phyloP scores from a whole-genome alignment of 257 asterid genomes.

The Dorcoceras hygrometricum region DNA sequence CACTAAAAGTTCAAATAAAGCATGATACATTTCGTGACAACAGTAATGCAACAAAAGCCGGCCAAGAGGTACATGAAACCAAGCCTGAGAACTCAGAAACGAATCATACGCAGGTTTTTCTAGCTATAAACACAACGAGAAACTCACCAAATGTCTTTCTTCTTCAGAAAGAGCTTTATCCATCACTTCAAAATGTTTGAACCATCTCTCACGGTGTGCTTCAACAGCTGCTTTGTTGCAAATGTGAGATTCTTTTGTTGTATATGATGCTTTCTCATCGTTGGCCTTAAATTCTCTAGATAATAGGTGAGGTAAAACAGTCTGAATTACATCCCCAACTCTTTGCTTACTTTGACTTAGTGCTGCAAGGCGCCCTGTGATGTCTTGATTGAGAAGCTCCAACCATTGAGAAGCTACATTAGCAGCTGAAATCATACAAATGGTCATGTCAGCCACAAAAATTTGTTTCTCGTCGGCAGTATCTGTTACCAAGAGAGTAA shows the following conservation, averaged over 20 bases:
- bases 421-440: constrained; percentile 59
- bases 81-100: background rate
- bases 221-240: constrained; percentile 37
- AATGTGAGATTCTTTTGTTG: constrained; percentile 20
- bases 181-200: constrained; percentile 63
- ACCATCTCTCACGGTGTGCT: constrained; percentile 72
- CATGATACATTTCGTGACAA: background rate
- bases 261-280: constrained; percentile 34
- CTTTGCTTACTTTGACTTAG: constrained; percentile 78
- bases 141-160: constrained; percentile 70
- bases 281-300: constrained; percentile 63
- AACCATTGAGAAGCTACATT: constrained; percentile 93
- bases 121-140: background rate
- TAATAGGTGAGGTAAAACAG: constrained; percentile 64
- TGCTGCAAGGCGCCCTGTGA: constrained; percentile 87
- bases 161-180: constrained; percentile 75
- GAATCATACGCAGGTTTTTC: background rate
- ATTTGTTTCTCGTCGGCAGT: background rate
- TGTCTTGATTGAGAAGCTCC: constrained; percentile 89
- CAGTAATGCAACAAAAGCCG: background rate
- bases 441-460: constrained; percentile 20
- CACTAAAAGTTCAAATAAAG: background rate
- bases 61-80: background rate
- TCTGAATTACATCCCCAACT: constrained; percentile 59
- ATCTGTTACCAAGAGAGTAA: constrained; percentile 14